Evolutionary conservation across 73 alveolate species (phyloP), one percentile per base, ranked within the genome.

Genomic region (Tetrahymena borealis): DNA sequence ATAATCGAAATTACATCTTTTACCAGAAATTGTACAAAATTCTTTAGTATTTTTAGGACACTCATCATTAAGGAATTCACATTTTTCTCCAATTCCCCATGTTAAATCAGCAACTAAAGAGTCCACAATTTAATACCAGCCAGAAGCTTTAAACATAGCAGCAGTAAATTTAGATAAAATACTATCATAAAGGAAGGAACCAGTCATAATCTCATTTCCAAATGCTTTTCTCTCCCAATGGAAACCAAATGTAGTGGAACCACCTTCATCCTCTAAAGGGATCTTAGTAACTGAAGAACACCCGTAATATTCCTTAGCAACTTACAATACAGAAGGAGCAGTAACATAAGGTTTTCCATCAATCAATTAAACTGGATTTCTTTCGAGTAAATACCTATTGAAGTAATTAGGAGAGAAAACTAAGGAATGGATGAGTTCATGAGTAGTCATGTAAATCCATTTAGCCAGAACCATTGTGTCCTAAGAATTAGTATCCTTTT

Each of bases 141-240:
- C 95, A 10, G 95, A 78, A 4, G 92, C 90, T 92, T 79, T 91
- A 77, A 92, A 60, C 90, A 92, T 78, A 18, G 91, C 90, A 32
- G 90, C 90, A n/a, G 95, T 92, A 36, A 92, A 92, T 37, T 32
- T 3, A 16, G 95, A 39, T 32, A 78, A 92, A 28, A 78, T 60
- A 11, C 92, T 39, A 78, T 92, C 92, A 36, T 39, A 39, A 39
- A 92, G 32, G 43, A 39, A 39, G 9, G 95, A 92, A 20, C 92
- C 95, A 36, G 95, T 92, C 95, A 92, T 92, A 1, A 78, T 91
- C 28, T 92, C 95, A 38, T 92, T 92, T 38, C 95, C 95, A 79
- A 92, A 92, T 0, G 43, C 28, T 13, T 39, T 78, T 38, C 95
- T 92, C 39, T 92, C 95, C 95, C 95, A 92, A 42, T 92, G 95